Percentiles rank a stretch among this genome's conserved stretches.
phyloP scores from a whole-genome alignment of 2,329 filamentous ascomycete species.

The Aspergillus fijiensis region DNA sequence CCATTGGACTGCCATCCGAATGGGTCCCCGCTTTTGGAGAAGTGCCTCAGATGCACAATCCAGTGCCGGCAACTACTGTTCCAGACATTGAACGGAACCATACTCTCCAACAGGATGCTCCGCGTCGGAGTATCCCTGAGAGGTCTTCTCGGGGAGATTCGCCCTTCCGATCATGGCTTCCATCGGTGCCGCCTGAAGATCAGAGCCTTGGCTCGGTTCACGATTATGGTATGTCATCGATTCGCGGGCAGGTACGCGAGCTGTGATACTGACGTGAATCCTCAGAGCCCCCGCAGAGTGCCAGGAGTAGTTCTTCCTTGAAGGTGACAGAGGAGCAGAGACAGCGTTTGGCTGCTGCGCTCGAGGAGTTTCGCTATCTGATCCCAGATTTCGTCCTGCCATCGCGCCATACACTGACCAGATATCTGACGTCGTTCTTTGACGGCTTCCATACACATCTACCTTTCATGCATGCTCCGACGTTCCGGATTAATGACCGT shows the following conservation, averaged over 20 bases:
- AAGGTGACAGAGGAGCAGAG: constrained; percentile 16
- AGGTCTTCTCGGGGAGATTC: constrained; percentile 33
- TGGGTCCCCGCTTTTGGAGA: constrained; percentile 32
- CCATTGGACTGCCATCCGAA: constrained; percentile 35
- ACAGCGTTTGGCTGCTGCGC: constrained; percentile 2
- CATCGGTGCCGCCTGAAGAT: constrained; percentile 33
- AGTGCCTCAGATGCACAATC: constrained; percentile 26
- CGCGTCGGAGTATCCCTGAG: constrained; percentile 21
- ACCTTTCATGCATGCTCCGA: constrained; percentile 67
- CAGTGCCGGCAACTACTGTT: constrained; percentile 21
- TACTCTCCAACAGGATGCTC: constrained; percentile 23
- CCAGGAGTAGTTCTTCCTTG: constrained; percentile 22
- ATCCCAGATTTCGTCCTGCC: constrained; percentile 61
- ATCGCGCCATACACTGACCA: constrained; percentile 65
- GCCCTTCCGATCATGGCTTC: constrained; percentile 35
- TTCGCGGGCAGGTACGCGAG: background rate
- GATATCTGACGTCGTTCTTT: constrained; percentile 70
- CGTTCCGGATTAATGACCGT: constrained; percentile 62
- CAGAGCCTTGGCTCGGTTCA: constrained; percentile 34
- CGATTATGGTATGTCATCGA: constrained; percentile 27
- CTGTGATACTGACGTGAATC: background rate
- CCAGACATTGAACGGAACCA: constrained; percentile 20
- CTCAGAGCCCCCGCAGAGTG: constrained; percentile 29
- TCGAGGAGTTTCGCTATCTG: constrained; percentile 6
- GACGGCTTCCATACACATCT: constrained; percentile 63